A percentile compares a stretch with the other conserved stretches of the same genome.
These are phyloP conservation scores for Podospora conica DNA, from an alignment of 495 filamentous ascomycete species.

Conservation along the genomic window DNA sequence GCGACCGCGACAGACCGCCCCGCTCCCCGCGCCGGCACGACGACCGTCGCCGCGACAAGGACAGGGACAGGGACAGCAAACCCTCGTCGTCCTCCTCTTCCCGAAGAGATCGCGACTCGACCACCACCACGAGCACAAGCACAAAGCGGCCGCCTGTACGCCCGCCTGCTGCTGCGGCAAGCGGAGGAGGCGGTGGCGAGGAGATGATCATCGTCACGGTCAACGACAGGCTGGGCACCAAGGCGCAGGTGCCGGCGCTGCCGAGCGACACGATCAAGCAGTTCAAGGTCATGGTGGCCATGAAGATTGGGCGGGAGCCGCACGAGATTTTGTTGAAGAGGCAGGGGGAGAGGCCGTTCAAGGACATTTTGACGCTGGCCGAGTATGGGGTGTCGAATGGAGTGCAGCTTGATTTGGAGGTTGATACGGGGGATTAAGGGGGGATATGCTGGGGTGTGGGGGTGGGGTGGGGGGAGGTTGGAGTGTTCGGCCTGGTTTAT, in stretches of 20 bases:
- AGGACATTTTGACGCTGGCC: conserved; percentile 75
- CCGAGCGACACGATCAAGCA: conserved; percentile 72
- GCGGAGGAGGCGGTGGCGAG: conserved; percentile 43
- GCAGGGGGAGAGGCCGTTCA: conserved; percentile 87
- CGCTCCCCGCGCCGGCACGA: not conserved
- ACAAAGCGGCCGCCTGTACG: not conserved
- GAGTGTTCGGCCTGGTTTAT: not conserved
- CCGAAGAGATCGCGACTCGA: not conserved
- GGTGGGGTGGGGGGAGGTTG: not conserved
- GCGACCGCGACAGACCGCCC: conserved; percentile 6
- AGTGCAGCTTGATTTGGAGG: conserved; percentile 82
- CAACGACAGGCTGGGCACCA: conserved; percentile 87
- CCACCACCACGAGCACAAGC: conserved; percentile 19
- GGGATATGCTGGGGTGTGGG: not conserved
- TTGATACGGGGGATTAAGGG: conserved; percentile 67
- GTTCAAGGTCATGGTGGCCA: conserved; percentile 87
- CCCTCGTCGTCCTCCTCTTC: not conserved
- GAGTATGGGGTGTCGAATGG: conserved; percentile 89
- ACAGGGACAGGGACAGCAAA: conserved; percentile 13
- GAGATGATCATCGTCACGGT: conserved; percentile 89
- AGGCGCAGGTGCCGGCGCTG: conserved; percentile 81
- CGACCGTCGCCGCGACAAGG: conserved; percentile 18
- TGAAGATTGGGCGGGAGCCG: conserved; percentile 75
- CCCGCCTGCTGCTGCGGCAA: not conserved
- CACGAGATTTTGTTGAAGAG: conserved; percentile 88